Conservation (phyloP, 1,139 yeast species). For the Magnusiomyces paraingens region DNA sequence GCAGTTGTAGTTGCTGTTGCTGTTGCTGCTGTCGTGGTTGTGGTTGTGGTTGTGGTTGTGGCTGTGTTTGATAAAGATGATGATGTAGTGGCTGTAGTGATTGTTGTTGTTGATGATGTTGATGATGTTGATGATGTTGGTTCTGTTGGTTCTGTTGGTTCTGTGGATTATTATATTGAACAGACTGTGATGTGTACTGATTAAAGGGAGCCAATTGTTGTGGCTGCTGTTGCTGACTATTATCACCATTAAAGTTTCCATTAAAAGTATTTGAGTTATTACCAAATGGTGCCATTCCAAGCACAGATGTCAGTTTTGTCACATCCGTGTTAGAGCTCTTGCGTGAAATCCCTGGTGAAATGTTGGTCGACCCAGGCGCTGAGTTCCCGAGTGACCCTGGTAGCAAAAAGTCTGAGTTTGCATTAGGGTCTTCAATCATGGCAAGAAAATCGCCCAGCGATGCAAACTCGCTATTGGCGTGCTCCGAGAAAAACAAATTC, state of each 20-base stretch:
- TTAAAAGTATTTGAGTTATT: neutral
- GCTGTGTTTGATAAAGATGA: too few relatives aligned
- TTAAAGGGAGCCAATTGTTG: too few relatives aligned
- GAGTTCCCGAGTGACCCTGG: constrained; percentile 8
- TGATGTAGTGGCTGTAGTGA: too few relatives aligned
- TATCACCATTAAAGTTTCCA: too few relatives aligned
- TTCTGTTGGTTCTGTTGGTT: too few relatives aligned
- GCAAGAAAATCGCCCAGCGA: constrained; percentile 84
- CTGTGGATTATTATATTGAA: too few relatives aligned
- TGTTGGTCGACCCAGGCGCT: constrained; percentile 11
- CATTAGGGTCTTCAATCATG: constrained; percentile 75
- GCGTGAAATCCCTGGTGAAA: constrained; percentile 16
- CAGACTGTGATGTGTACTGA: too few relatives aligned
- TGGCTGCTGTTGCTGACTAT: too few relatives aligned
- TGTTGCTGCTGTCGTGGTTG: neutral
- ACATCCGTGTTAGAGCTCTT: constrained; percentile 14
- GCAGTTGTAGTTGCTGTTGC: too few relatives aligned
- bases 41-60: too few relatives aligned
- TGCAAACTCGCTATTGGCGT: constrained; percentile 88
- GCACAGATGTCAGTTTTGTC: constrained; percentile 6
- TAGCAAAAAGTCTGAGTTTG: constrained; percentile 13
- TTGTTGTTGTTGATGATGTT: too few relatives aligned
- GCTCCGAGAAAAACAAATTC: constrained; percentile 71
- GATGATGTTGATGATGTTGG: too few relatives aligned
- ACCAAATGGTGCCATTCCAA: neutral